These are phyloP conservation scores for Suillus luteus DNA, from an alignment of 768 basidiomycete species.

Conservation along the genomic window DNA sequence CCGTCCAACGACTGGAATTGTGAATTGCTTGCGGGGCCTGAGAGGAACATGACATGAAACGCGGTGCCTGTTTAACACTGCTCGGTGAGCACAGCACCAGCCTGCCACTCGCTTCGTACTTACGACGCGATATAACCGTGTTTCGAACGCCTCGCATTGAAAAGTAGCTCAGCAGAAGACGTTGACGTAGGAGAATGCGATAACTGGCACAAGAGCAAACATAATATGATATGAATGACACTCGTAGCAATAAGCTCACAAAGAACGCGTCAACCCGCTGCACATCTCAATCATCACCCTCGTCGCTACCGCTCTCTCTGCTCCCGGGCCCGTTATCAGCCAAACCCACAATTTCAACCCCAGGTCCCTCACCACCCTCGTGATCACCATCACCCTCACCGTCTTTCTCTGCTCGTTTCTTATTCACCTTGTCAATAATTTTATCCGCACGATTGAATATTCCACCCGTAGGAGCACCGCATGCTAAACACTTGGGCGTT, in stretches of 20 bases:
- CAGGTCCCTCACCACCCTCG: conserved; percentile 47
- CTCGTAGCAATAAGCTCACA: not conserved
- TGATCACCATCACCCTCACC: conserved; percentile 34
- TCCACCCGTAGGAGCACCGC: conserved; percentile 89
- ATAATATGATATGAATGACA: not conserved
- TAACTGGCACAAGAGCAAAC: not conserved
- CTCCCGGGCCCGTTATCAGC: conserved; percentile 25
- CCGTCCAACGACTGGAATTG: too few relatives aligned
- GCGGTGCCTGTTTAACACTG: not conserved
- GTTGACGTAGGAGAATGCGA: not conserved
- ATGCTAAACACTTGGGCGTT: conserved; percentile 95
- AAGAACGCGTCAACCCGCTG: not conserved
- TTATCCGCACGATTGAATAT: conserved; percentile 97
- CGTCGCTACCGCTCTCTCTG: conserved; percentile 22
- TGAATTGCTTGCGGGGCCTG: not conserved
- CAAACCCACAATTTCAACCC: conserved; percentile 68
- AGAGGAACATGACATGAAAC: not conserved
- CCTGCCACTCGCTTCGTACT: too few relatives aligned
- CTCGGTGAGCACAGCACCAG: not conserved
- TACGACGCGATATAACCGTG: not conserved
- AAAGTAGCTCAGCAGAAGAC: not conserved
- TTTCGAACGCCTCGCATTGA: too few relatives aligned
- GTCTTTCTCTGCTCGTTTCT: conserved; percentile 57
- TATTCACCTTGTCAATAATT: conserved; percentile 84
- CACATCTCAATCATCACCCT: conserved; percentile 29